A percentile compares a stretch with the other conserved stretches of the same genome.
Evolutionary conservation across 495 filamentous ascomycete genomes (phyloP).

Genomic region (Penicillium salamii): DNA sequence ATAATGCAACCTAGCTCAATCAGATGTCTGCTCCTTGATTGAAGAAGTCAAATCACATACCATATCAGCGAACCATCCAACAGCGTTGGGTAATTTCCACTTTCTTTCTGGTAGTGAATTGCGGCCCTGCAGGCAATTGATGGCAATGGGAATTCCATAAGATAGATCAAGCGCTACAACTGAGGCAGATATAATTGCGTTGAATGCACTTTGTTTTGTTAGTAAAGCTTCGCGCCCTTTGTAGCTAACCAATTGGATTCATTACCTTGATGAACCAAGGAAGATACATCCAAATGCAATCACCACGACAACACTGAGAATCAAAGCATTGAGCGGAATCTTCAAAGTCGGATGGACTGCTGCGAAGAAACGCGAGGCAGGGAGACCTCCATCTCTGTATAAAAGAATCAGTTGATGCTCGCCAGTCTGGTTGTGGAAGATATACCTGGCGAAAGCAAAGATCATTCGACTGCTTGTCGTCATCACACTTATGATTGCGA

Average conservation of each 20-base stretch:
- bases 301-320: constrained; percentile 58
- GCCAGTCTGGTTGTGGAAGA: too few species aligned
- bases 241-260: neutral
- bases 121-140: constrained; percentile 62
- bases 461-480: constrained; percentile 72
- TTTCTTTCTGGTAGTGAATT: constrained; percentile 56
- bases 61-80: constrained; percentile 63
- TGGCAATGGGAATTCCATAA: constrained; percentile 65
- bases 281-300: constrained; percentile 69
- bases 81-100: constrained; percentile 52
- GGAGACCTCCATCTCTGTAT: constrained; percentile 62
- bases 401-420: too few species aligned
- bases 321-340: constrained; percentile 65
- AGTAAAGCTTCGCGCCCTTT: neutral
- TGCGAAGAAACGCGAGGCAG: constrained; percentile 59
- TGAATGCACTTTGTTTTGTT: constrained; percentile 35
- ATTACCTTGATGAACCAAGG: constrained; percentile 61
- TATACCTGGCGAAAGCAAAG: constrained; percentile 60
- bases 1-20: constrained; percentile 51
- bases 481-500: constrained; percentile 66
- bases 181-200: constrained; percentile 66
- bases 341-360: constrained; percentile 58
- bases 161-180: constrained; percentile 68
- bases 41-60: constrained; percentile 33
- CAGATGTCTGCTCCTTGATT: constrained; percentile 7